phyloP scores from a whole-genome alignment of 2,329 filamentous ascomycete species.

The Eurotiales sp. region DNA sequence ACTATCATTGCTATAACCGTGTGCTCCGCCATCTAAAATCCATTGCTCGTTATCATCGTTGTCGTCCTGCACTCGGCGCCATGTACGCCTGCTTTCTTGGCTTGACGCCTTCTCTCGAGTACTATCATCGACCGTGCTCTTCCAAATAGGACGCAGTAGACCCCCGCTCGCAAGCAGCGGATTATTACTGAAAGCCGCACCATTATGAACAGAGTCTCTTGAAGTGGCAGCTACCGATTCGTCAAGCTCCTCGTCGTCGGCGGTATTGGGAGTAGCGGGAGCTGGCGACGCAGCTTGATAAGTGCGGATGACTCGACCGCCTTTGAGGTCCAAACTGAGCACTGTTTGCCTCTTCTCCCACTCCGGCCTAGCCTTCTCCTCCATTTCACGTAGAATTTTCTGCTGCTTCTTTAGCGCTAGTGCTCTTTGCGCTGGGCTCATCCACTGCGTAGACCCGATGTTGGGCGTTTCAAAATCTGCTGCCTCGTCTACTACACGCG shows the following conservation, averaged over 20 bases:
- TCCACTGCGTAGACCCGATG: constrained; percentile 70
- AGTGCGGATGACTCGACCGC: constrained; percentile 66
- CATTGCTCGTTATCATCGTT: constrained; percentile 47
- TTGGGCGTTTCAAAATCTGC: constrained; percentile 65
- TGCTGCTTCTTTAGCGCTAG: constrained; percentile 82
- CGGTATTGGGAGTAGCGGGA: constrained; percentile 19
- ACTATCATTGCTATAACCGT: constrained; percentile 28
- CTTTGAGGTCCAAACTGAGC: constrained; percentile 76
- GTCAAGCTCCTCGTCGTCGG: constrained; percentile 19
- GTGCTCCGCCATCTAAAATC: constrained; percentile 44
- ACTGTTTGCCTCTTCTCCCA: constrained; percentile 86
- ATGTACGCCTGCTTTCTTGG: constrained; percentile 38
- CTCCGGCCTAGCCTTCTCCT: constrained; percentile 79
- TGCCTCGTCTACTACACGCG: constrained; percentile 82
- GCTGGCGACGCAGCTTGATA: constrained; percentile 33
- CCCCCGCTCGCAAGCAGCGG: constrained; percentile 42
- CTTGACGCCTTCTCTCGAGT: constrained; percentile 22
- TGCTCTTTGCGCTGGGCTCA: constrained; percentile 75
- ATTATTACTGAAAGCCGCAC: constrained; percentile 41
- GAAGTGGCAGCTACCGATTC: constrained; percentile 16
- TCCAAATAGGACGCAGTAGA: constrained; percentile 45
- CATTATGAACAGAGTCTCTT: constrained; percentile 19
- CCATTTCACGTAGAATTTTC: constrained; percentile 75
- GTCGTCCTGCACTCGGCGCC: constrained; percentile 46
- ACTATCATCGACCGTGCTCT: constrained; percentile 27